phyloP scores from a whole-genome alignment of 768 basidiomycete species.

The Paxillus ammoniavirescens region DNA sequence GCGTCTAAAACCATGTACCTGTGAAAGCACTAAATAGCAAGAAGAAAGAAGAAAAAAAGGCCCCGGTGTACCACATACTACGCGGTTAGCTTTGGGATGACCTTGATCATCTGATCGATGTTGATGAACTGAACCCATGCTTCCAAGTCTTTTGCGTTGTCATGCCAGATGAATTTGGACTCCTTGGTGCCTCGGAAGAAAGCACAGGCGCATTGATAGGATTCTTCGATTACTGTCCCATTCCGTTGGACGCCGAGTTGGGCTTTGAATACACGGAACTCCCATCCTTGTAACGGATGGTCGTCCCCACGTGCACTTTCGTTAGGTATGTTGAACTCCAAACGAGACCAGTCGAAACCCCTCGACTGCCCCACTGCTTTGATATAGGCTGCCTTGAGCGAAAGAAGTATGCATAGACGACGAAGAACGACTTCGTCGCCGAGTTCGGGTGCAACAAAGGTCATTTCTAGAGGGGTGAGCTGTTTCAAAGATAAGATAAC shows the following conservation, averaged over 20 bases:
- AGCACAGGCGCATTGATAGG: conserved; percentile 75
- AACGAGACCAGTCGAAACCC: conserved; percentile 78
- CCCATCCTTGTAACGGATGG: conserved; percentile 74
- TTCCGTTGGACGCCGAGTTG: conserved; percentile 66
- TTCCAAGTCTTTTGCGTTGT: conserved; percentile 63
- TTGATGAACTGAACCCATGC: conserved; percentile 85
- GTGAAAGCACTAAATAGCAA: neutral
- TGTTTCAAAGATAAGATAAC: conserved; percentile 12
- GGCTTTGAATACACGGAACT: conserved; percentile 78
- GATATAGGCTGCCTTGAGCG: conserved; percentile 80
- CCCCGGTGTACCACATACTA: conserved; percentile 19
- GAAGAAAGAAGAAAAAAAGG: neutral
- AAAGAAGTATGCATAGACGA: conserved; percentile 72
- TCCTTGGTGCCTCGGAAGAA: conserved; percentile 70
- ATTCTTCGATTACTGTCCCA: conserved; percentile 53
- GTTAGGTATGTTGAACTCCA: conserved; percentile 76
- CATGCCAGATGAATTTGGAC: conserved; percentile 71
- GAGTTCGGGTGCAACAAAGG: conserved; percentile 48
- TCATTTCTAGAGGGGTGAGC: conserved; percentile 52
- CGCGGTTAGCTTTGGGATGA: conserved; percentile 73
- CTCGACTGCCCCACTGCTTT: conserved; percentile 79
- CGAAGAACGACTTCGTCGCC: conserved; percentile 68
- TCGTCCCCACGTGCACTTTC: conserved; percentile 65
- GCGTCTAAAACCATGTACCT: neutral
- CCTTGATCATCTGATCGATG: conserved; percentile 78